Evolutionary conservation across 192 early-diverging fungal genomes (phyloP), one percentile per base, ranked within the genome.

Genomic region (Coemansia sp.): DNA sequence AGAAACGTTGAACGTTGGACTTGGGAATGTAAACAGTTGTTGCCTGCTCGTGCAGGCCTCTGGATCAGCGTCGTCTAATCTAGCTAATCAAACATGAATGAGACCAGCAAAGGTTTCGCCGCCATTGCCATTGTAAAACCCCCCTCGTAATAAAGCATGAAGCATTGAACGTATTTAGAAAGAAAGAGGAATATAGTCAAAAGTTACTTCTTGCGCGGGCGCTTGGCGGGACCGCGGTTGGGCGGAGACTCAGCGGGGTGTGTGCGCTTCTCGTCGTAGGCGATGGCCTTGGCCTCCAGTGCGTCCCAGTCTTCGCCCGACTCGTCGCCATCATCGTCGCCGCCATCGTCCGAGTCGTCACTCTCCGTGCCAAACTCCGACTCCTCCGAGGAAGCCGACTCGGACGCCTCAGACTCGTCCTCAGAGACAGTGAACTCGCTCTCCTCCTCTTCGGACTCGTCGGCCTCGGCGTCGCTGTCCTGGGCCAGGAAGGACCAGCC

Each of bases 401-500:
- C 80, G n/a, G 81, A 84, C 24, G 73, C 79, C 9, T 77, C 87
- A 24, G 79, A 68, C 61, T 89, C 89, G 62, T 85, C 79, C 19
- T 87, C 86, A 44, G 85, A 87, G 31, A 85, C 75, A 48, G 84
- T 76, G 62, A 87, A 91, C 74, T 88, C 90, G 83, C 89, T 89
- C 50, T 81, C 89, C 59, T 84, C 81, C 31, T 85, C 86, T 40
- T 84, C 89, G 0, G 84, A 84, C 51, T 75, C 85, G 31, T 87
- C 86, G 57, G 77, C 81, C 50, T 84, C 85, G 61, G 87, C 88
- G 48, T 88, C 87, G 60, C 74, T 76, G 61, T 91, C 91, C 27
- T 81, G 74, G 11, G 87, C 86, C 75, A 99, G 76, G 86, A 98
- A 97, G 59, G 79, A 81, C 97, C 97, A 99, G 27, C 95, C 96